Evolutionary conservation across 371 early-diverging fungal species (phyloP), one percentile per base, ranked within the genome.

Genomic region (Basidiobolus meristosporus): DNA sequence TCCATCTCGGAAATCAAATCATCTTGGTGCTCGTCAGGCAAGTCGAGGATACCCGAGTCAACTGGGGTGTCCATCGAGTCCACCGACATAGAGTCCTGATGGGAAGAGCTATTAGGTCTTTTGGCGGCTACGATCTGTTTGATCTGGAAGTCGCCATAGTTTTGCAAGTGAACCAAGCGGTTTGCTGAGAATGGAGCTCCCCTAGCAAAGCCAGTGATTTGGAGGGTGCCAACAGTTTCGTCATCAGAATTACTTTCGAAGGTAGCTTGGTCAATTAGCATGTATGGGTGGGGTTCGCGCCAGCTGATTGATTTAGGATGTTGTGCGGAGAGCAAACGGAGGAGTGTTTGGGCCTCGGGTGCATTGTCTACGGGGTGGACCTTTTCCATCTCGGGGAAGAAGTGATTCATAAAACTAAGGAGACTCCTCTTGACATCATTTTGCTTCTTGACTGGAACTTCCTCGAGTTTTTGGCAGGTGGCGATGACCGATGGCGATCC

Each of bases 121-220:
- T 47, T 45, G 12, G 52, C 49, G 10, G 52, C 46, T 14, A 47
- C 44, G 38, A 88, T 74, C 56, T 68, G 65, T 33, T 73, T 65
- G 26, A 93, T 59, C 55, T 91, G 90, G 53, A 78, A 93, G 51
- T 91, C 89, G 36, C 95, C 97, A 57, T 68, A 76, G 46, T 78
- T 74, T 30, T 82, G 91, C 31, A 97, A 57, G 57, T 93, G 89
- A 7, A 92, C 70, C 19, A 92, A 60, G 5, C 89, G 70, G 53
- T 91, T 89, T 31, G 89, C 88, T 35, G 77, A 76, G 39, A 92
- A 68, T 14, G 68, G 70, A 29, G 68, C 66, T 5, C 82, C 84
- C 38, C 87, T 47, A 65, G 78, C 57, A 70, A 68, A 83, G 5
- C 93, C 97, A 11, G 79, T 85, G 7, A 93, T 73, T 23, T 63